Base-by-base conservation (phyloP, 2,329 filamentous ascomycete species). In the Fusarium veterinarium region DNA sequence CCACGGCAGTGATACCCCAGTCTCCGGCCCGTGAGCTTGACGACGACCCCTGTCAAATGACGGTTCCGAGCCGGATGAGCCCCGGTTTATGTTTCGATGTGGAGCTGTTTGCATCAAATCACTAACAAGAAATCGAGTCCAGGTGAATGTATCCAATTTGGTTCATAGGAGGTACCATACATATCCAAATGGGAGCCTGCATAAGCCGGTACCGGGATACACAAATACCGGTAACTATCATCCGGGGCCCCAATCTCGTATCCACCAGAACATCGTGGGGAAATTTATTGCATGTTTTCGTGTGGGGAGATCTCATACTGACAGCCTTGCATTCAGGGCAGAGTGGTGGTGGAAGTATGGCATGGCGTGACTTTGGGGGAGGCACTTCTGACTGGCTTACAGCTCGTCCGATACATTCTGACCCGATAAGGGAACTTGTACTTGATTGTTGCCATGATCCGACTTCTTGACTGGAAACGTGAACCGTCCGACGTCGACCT, bases 401-500 rank as follows among this genome's bases (percentile, higher is more conserved):
- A 75, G 59, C 45, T 75, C 71, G 37, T 68, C 67, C 60, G 63
- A 58, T 51, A 51, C 35, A 55, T 55, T 48, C 46, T 72, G 67
- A 44, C 49, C 46, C 16, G 46, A 31, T 46, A 68, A 55, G 41
- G 58, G 46, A 51, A 38, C 42, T 30, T 71, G 62, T 2, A 40
- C 10, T 17, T 60, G 25, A 38, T 62, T 56, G 40, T 14, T 41
- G 53, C 51, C 20, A 37, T 60, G 37, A 17, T 37, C 37, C 10
- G 44, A 56, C n/a, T 46, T 51, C 8, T 53, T 60, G 35, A 73
- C 60, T 8, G 81, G 80, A 44, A 82, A 82, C 2, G 76, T 63
- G 25, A 76, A 66, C 20, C 77, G 72, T 33, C 81, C 81, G 20
- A 72, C 68, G 11, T 77, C 71, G 3, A 83, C 79, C 30, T 61